Base-by-base conservation (phyloP, 2,329 filamentous ascomycete genomes). In the Orbilia javanica region DNA sequence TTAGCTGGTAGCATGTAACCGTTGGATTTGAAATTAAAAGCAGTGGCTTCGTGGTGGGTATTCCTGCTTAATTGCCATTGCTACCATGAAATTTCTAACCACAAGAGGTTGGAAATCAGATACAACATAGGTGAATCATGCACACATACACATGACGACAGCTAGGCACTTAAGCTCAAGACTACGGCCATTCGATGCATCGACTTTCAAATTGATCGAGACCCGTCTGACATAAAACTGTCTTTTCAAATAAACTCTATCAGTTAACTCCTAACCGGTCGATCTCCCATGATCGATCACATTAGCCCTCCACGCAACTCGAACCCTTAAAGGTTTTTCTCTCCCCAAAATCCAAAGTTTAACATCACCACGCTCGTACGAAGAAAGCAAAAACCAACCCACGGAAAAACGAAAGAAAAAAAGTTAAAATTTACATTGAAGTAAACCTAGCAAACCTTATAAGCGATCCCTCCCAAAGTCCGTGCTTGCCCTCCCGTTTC, bases 291-390 rank as follows among this genome's bases (percentile, higher is more conserved):
- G n/a, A 20, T 36, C 8, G 31, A 36, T 57, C n/a, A 2, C n/a
- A 31, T 31, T 5, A 11, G 5, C 6, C 10, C 4, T 31, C 25
- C 11, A 29, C 22, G 31, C 25, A 42, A 60, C 53, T 25, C 18
- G 42, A 42, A 60, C 1, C 31, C 4, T 27, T n/a, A 15, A 60
- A 60, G 11, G 52, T 55, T 44, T 57, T 57, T 36, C 52, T 27
- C n/a, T n/a, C n/a, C n/a, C n/a, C 52, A 57, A 22, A 22, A 36
- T 27, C 25, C 29, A n/a, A 6, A 34, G n/a, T 34, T 22, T 36
- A 57, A 11, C 20, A 42, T 42, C 55, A 27, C 55, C 34, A 39
- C 8, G 34, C 55, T 42, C 65, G 64, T 57, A 57, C 48, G 42
- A 44, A 44, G 15, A 15, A 34, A n/a, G n/a, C n/a, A n/a, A n/a